phyloP scores from a whole-genome alignment of 1,284 basidiomycete genomes.

The Leccinum ambiguum region DNA sequence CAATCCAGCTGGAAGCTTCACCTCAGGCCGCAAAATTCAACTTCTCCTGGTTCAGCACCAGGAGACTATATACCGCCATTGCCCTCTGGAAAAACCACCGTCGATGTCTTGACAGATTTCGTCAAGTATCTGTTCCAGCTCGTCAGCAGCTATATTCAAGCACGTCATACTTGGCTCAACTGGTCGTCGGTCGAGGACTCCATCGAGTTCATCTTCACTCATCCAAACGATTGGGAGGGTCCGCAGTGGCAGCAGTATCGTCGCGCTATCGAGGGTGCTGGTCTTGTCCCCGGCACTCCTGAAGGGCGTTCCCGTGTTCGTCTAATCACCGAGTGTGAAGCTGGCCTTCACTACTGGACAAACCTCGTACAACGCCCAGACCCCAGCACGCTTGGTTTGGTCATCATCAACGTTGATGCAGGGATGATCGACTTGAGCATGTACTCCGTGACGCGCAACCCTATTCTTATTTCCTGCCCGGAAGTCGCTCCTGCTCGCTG shows the following conservation, averaged over 20 bases:
- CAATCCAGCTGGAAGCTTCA: not conserved
- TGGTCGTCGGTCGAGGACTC: too few relatives aligned
- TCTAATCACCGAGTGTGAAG: too few relatives aligned
- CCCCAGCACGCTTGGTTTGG: not conserved
- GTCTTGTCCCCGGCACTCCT: too few relatives aligned
- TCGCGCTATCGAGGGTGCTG: constrained; percentile 31
- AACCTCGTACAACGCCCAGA: constrained; percentile 26
- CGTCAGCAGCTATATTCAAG: too few relatives aligned
- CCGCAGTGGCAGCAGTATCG: constrained; percentile 36
- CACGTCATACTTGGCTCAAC: too few relatives aligned
- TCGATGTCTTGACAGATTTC: constrained; percentile 39
- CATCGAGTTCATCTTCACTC: constrained; percentile 22
- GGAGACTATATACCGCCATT: not conserved
- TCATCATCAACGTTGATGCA: too few relatives aligned
- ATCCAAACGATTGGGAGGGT: constrained; percentile 23
- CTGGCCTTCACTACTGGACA: constrained; percentile 3
- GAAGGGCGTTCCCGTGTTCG: too few relatives aligned
- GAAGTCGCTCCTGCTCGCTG: too few relatives aligned
- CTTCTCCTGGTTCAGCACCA: not conserved
- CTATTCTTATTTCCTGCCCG: too few relatives aligned
- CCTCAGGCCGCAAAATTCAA: not conserved
- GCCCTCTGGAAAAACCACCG: constrained; percentile 19
- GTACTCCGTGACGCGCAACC: too few relatives aligned
- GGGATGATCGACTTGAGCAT: too few relatives aligned
- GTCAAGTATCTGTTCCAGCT: too few relatives aligned